Percentiles rank a stretch among this genome's conserved stretches.
phyloP scores from a whole-genome alignment of 768 basidiomycete genomes.

The Russula olivacea region DNA sequence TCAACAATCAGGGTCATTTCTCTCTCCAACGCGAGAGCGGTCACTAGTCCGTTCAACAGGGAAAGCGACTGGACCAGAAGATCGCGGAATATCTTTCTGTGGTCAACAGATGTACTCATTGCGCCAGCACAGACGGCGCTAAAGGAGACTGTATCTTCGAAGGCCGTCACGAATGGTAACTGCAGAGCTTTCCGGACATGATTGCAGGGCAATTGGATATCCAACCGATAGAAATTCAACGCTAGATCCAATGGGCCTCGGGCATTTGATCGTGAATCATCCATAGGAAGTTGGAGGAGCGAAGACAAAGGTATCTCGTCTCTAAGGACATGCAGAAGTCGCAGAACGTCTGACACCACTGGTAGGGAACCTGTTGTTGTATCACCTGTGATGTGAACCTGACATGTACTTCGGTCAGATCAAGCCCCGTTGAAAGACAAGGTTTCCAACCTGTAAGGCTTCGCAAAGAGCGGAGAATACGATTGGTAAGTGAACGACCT shows the following conservation, averaged over 20 bases:
- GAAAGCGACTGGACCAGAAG: constrained; percentile 47
- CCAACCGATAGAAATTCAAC: constrained; percentile 49
- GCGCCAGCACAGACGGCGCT: constrained; percentile 40
- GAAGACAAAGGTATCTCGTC: constrained; percentile 16
- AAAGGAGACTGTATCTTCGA: constrained; percentile 50
- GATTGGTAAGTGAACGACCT: constrained; percentile 72
- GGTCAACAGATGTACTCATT: constrained; percentile 26
- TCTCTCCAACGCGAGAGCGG: constrained; percentile 35
- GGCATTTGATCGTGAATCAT: background rate
- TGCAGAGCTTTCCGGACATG: constrained; percentile 27
- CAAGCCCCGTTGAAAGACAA: background rate
- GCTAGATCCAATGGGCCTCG: constrained; percentile 19
- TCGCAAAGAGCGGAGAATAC: constrained; percentile 67
- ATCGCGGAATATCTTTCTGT: constrained; percentile 39
- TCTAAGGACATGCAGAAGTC: constrained; percentile 12
- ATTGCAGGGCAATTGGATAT: constrained; percentile 3
- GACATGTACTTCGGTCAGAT: background rate
- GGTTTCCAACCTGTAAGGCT: constrained; percentile 49
- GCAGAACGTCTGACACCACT: constrained; percentile 12
- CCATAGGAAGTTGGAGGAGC: constrained; percentile 5
- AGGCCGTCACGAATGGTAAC: constrained; percentile 50
- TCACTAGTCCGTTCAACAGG: constrained; percentile 47
- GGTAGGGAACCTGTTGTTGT: constrained; percentile 5
- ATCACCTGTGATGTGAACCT: constrained; percentile 6
- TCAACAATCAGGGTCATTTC: constrained; percentile 35